Evolutionary conservation across 1,284 basidiomycete genomes (phyloP), one percentile per base, ranked within the genome.

Genomic region (Erythrobasidium hasegawianum): DNA sequence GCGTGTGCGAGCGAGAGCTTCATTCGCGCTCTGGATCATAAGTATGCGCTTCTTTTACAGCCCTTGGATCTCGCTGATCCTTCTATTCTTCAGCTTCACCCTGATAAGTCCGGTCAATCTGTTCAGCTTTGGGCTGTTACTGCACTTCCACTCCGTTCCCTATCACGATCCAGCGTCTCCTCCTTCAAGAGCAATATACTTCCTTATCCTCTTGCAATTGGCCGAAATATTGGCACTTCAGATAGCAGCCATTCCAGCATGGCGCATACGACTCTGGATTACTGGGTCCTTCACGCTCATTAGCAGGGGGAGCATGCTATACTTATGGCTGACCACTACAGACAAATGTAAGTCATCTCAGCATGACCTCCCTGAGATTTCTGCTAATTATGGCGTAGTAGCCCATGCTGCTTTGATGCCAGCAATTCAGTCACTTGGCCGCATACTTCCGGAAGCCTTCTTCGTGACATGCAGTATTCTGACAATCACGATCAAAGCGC

Each of bases 31-130:
- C 38, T 65, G n/a, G 62, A 65, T 43, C 39, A 55, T 18, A 56
- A 65, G 62, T 65, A 29, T 22, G 59, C 41, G 11, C n/a, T 18
- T 24, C 22, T 56, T 20, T 26, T 38, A 56, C 13, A 33, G 2
- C 43, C 16, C 33, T 22, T 52, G 26, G 62, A 39, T 52, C 29
- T 47, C 50, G 55, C 38, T 53, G 55, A 57, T 43, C 24, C 1
- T 11, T 57, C n/a, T 49, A 24, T 40, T 52, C 26, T n/a, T 24
- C 38, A 65, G 62, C 38, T n/a, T 65, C 22, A 56, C 62, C 26
- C 40, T 56, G 10, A 65, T 55, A n/a, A 65, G 45, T 27, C 62
- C 62, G n/a, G 50, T 65, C 55, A 65, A 65, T 20, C 62, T 65
- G 14, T 65, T 65, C 62, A 57, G 50, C 9, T 56, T 65, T 8